Base-by-base conservation (phyloP, 106 monocot species). In the Dactylorhiza incarnata region DNA sequence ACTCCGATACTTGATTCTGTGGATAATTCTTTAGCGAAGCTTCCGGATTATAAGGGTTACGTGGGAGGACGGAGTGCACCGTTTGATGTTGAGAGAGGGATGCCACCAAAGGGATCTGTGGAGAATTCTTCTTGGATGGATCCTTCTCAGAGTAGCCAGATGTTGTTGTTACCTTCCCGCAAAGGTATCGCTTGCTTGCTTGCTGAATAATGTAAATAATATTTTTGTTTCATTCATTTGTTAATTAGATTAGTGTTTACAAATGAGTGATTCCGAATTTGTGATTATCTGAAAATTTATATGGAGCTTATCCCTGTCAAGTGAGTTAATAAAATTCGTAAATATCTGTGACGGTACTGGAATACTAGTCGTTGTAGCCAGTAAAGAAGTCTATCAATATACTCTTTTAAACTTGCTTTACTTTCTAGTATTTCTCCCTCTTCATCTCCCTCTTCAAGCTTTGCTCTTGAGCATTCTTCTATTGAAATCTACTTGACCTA, bases 81-180 rank as follows among this genome's bases (percentile, higher is more conserved):
- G 7, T 72, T 49, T 72, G 72, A 72, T 72, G n/a, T 72, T 15
- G 72, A 72, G 20, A 22, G 49, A 72, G 72, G 72, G 72, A 72
- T 17, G n/a, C 72, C 49, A n/a, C 9, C 22, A 8, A 72, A 49
- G 49, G 72, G 49, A 9, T 72, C 72, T 5, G 23, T 49, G n/a
- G 20, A 16, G 23, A 72, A 49, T 72, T 69, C 69, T 44, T 72
- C 72, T 72, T 72, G 72, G 72, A 49, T 49, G 23, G 72, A 72
- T 72, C 44, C 19, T 23, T 20, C 15, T 14, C n/a, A 48, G 44
- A 72, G 72, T 49, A 49, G 72, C 15, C 20, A 49, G 19, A 48
- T 49, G 47, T 49, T 49, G 47, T 20, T 10, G 37, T 37, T 3
- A 9, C 48, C 4, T 20, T 72, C 8, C 12, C 9, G 49, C 37